Evolutionary conservation across 495 filamentous ascomycete genomes (phyloP), one percentile per base, ranked within the genome.

Genomic region (Podospora didyma): DNA sequence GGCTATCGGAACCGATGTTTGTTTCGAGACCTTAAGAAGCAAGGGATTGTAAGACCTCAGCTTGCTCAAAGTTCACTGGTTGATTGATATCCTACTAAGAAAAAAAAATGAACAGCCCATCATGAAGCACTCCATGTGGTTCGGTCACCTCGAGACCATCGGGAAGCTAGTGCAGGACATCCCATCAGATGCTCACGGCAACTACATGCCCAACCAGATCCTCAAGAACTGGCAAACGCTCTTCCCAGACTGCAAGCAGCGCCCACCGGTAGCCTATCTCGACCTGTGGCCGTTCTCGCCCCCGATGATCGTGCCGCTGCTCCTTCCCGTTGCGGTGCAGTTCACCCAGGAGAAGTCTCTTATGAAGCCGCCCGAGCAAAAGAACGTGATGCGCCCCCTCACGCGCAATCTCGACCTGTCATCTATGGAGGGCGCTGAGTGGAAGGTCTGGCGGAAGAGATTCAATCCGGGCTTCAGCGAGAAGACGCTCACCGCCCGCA

Each of bases 381-480:
- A 54, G 26, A 39, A 62, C 6, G 62, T 67, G 22, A 24, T 75
- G 37, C 16, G 57, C 12, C 60, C 67, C 14, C 42, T 76, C 24
- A 64, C 67, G 10, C 65, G 62, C 3, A 56, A 57, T 10, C 51
- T 45, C 5, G 65, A 72, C 52, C 21, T 76, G 5, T 61, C 72
- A 9, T 61, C 62, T 16, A 57, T 60, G 37, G 65, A 77, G 39
- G 73, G 69, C 1, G 46, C 60, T 12, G 34, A 47, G 10, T 73
- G 72, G 71, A 72, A 69, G 53, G 54, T 62, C 41, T 75, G 71
- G 71, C 63, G 72, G 5, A 51, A 31, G 9, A 50, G 64, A 1
- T 75, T 79, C 57, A 79, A 72, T 53, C 73, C 74, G 1, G 75
- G 71, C 19, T 78, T 80, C 58, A 58, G 53, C 35, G 42, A 54